Conservation (phyloP, 108 stramenopile species). For the Poteriospumella lacustris region DNA sequence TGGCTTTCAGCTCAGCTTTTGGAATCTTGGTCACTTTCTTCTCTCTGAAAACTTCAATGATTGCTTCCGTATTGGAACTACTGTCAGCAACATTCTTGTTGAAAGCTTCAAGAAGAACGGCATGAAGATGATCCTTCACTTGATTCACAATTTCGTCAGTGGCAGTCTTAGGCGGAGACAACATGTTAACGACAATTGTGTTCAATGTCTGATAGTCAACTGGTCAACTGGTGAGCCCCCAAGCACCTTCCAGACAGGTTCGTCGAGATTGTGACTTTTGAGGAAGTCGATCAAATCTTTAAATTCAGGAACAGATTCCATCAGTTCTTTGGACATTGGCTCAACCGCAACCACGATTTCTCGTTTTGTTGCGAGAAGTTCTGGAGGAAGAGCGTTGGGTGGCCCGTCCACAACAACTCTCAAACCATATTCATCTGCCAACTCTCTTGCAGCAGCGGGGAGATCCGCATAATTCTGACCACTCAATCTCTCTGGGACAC, state of each 20-base stretch:
- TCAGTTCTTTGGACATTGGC: constrained; percentile 21
- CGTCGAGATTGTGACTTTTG: constrained; percentile 26
- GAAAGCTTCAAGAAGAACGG: constrained; percentile 8
- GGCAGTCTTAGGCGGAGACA: constrained; percentile 17
- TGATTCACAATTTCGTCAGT: constrained; percentile 20
- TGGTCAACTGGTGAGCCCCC: constrained; percentile 19
- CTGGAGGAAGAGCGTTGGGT: constrained; percentile 19
- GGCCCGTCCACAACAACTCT: constrained; percentile 3
- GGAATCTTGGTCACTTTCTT: constrained; percentile 7
- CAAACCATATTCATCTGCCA: neutral
- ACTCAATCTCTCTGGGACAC: neutral
- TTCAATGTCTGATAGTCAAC: neutral
- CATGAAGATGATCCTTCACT: constrained; percentile 22
- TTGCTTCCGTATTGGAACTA: constrained; percentile 4
- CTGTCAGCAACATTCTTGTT: constrained; percentile 18
- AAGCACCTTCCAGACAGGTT: constrained; percentile 28
- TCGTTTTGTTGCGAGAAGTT: constrained; percentile 25
- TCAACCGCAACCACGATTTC: constrained; percentile 14
- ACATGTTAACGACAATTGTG: constrained; percentile 1
- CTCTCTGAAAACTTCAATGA: neutral
- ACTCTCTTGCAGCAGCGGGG: neutral
- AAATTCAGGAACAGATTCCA: constrained; percentile 27
- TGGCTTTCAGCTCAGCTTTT: neutral
- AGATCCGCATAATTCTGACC: neutral
- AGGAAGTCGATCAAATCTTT: constrained; percentile 23